phyloP scores from a whole-genome alignment of 805 yeast genomes.

The Metschnikowia corniflorae region DNA sequence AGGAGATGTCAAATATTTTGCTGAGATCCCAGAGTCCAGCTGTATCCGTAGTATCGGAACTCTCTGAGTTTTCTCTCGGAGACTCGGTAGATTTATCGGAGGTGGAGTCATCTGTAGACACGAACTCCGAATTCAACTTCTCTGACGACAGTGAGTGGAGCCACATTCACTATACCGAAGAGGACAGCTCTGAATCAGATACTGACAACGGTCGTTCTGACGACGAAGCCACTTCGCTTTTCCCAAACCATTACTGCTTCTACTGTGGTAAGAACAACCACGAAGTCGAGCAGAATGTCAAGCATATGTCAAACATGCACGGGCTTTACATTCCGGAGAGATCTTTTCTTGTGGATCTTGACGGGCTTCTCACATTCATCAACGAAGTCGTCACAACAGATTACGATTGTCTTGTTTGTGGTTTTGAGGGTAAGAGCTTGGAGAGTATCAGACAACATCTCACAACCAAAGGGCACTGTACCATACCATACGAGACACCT shows the following conservation, averaged over 20 bases:
- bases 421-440: slow-evolving; percentile 39
- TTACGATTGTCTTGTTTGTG: slow-evolving; percentile 43
- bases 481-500: slow-evolving; percentile 42
- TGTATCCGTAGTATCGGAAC: slow-evolving; percentile 50
- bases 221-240: slow-evolving; percentile 28
- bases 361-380: slow-evolving; percentile 37
- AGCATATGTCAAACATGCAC: slow-evolving; percentile 43
- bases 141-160: slow-evolving; percentile 21
- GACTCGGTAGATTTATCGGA: slow-evolving; percentile 25
- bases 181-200: slow-evolving; percentile 21
- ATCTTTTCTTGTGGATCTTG: slow-evolving; percentile 33
- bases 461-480: slow-evolving; percentile 42
- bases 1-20: slow-evolving; percentile 14
- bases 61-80: slow-evolving; percentile 56
- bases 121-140: slow-evolving; percentile 49
- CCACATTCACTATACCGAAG: slow-evolving; percentile 14
- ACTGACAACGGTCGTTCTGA: slow-evolving; percentile 30
- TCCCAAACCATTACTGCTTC: slow-evolving; percentile 51
- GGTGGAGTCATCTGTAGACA: slow-evolving; percentile 36
- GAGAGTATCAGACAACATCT: slow-evolving; percentile 44
- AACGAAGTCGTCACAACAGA: slow-evolving; percentile 38
- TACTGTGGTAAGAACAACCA: slow-evolving; percentile 53
- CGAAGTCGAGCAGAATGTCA: slow-evolving; percentile 50
- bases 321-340: slow-evolving; percentile 46
- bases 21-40: slow-evolving; percentile 49